phyloP scores from a whole-genome alignment of 1,284 basidiomycete species.

The Trichosporon faecale region DNA sequence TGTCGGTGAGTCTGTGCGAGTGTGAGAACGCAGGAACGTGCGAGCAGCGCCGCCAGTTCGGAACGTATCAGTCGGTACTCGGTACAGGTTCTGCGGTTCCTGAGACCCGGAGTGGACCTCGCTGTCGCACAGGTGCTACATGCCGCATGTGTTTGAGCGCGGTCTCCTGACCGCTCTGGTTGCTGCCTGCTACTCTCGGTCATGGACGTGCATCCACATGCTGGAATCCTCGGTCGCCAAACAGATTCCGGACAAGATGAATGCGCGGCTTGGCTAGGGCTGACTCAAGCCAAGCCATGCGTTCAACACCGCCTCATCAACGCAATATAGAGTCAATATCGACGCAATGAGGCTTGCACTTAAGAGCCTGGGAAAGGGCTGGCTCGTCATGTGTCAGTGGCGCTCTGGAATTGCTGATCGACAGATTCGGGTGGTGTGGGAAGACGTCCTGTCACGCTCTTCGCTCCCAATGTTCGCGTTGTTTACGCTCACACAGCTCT shows the following conservation, averaged over 20 bases:
- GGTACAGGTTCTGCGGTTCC: not conserved
- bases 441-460: not conserved
- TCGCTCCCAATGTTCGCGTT: not conserved
- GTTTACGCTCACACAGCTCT: not conserved
- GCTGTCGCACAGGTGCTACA: not conserved
- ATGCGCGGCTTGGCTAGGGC: not conserved
- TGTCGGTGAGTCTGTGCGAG: not conserved
- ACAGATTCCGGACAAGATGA: not conserved
- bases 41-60: not conserved
- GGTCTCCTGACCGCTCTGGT: not conserved
- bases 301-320: not conserved
- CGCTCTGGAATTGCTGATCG: not conserved
- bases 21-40: constrained; percentile 2
- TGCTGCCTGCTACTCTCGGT: not conserved
- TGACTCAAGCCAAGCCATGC: not conserved
- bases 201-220: not conserved
- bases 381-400: not conserved
- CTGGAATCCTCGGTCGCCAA: too few species aligned
- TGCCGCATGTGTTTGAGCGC: not conserved
- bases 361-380: not conserved
- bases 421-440: not conserved
- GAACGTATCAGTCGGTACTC: not conserved
- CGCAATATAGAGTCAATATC: too few species aligned
- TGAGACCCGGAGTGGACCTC: not conserved
- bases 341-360: too few species aligned